phyloP scores from a whole-genome alignment of 2,329 filamentous ascomycete genomes.

The Canariomyces notabilis region DNA sequence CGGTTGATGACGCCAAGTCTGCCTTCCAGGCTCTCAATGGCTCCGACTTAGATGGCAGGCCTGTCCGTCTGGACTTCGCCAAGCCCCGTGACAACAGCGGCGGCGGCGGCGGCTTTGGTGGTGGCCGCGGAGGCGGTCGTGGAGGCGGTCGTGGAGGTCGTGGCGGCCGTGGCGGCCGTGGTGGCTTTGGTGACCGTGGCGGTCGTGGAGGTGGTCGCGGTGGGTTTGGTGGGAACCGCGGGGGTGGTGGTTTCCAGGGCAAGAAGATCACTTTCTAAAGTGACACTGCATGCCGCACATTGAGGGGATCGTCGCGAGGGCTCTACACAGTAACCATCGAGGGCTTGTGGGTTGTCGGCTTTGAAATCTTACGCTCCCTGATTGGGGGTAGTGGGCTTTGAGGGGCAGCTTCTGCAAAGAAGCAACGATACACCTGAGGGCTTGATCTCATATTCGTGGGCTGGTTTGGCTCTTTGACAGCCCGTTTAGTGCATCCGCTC shows the following conservation, averaged over 20 bases:
- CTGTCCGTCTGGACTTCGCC: slow-evolving; percentile 78
- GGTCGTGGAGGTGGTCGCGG: slow-evolving; percentile 47
- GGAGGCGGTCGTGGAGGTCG: slow-evolving; percentile 35
- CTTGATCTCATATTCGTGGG: slow-evolving; percentile 35
- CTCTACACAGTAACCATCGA: slow-evolving; percentile 42
- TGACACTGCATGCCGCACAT: slow-evolving; percentile 32
- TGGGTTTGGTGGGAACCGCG: slow-evolving; percentile 42
- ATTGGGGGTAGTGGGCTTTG: slow-evolving; percentile 47
- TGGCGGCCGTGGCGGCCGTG: slow-evolving; percentile 40
- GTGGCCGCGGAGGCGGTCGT: slow-evolving; percentile 45
- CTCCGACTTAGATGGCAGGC: slow-evolving; percentile 63
- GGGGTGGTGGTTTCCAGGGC: slow-evolving; percentile 61
- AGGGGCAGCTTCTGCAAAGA: slow-evolving; percentile 41
- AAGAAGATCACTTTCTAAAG: slow-evolving; percentile 63
- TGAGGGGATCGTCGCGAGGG: slow-evolving; percentile 38
- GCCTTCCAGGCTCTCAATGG: slow-evolving; percentile 61
- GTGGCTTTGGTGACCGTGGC: slow-evolving; percentile 45
- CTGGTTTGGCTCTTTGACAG: slow-evolving; percentile 32
- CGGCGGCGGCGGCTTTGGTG: slow-evolving; percentile 46
- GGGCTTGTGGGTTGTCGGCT: slow-evolving; percentile 56
- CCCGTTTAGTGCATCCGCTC: slow-evolving; percentile 19
- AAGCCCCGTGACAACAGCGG: slow-evolving; percentile 52
- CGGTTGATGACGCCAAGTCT: slow-evolving; percentile 74
- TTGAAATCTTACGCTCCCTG: slow-evolving; percentile 37
- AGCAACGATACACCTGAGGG: slow-evolving; percentile 53